Evolutionary conservation across 192 early-diverging fungal species (phyloP).

Genomic region (Spizellomyces sp.): DNA sequence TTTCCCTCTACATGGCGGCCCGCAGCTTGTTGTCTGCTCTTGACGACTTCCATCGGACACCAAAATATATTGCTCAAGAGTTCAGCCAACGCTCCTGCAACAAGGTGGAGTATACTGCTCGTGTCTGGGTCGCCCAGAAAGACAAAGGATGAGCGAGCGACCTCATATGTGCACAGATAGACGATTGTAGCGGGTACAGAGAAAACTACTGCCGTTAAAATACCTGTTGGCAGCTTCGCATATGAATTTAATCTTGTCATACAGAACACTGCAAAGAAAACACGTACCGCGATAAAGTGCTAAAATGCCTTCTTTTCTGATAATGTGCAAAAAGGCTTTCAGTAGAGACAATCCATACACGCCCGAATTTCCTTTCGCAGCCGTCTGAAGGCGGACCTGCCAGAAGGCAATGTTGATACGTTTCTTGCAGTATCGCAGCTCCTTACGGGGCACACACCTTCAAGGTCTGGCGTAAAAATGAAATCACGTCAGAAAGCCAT

Average conservation of each 20-base stretch:
- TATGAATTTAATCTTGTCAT: not conserved
- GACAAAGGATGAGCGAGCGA: slow-evolving; percentile 37
- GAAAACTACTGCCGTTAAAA: slow-evolving; percentile 1
- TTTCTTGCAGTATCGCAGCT: not conserved
- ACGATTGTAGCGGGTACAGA: slow-evolving; percentile 41
- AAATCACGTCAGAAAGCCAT: not conserved
- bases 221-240: not conserved
- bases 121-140: slow-evolving; percentile 5
- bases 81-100: slow-evolving; percentile 17
- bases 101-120: slow-evolving; percentile 6
- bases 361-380: not conserved
- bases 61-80: slow-evolving; percentile 24
- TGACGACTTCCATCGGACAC: slow-evolving; percentile 32
- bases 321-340: slow-evolving; percentile 8
- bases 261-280: not conserved
- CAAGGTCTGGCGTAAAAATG: not conserved
- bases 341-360: slow-evolving; percentile 12
- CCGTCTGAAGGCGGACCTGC: slow-evolving; percentile 14
- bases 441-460: not conserved
- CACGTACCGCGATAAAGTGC: slow-evolving; percentile 6
- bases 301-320: slow-evolving; percentile 7
- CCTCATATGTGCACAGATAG: slow-evolving; percentile 63
- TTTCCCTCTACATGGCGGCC: not conserved
- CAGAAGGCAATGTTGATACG: no score
- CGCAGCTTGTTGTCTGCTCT: slow-evolving; percentile 22